Evolutionary conservation across 2,329 filamentous ascomycete genomes (phyloP), one percentile per base, ranked within the genome.

Genomic region (Metarhizium rileyi): DNA sequence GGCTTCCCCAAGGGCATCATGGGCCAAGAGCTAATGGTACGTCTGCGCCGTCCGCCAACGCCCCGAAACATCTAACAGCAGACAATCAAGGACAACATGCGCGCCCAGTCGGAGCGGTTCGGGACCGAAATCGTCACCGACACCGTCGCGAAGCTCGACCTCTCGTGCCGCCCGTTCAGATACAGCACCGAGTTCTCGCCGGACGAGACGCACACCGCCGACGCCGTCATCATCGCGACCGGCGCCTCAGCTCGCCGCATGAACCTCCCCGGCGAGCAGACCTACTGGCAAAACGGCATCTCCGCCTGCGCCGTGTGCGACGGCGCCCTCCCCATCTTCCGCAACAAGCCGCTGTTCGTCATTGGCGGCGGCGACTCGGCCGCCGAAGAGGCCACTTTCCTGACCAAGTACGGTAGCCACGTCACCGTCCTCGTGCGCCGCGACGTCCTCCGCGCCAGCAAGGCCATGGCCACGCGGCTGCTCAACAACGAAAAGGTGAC

Each of bases 251-350:
- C 93, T 33, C 79, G 87, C 57, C 81, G 94, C 55, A 74, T 98
- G 49, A 75, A 85, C 66, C 80, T 98, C 44, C 75, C 83, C 12
- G 94, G 93, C 49, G 93, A 98, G 75, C 87, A 95, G 49, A 87
- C 84, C 67, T 98, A 90, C 80, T 98, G 94, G 94, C 90, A 95
- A 67, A 93, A 87, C 67, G 93, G 93, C 58, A 89, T 98, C 65
- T 93, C 86, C 47, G 93, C 93, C 46, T 98, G 93, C 70, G 93
- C 93, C 30, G 93, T 98, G 45, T 98, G 93, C 71, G 93, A 98
- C 65, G 93, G 93, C 56, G 93, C 90, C 46, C 85, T 97, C 44
- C 93, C 93, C 53, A 96, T 98, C 68, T 98, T 95, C 83, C 81
- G 91, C 60, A 89, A 96, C 70, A 95, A 95, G 78, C 91, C 87